Percentiles rank a stretch among this genome's conserved stretches.
Evolutionary conservation across 2,329 filamentous ascomycete species (phyloP).

Genomic region (Mycosphaerella sp.): DNA sequence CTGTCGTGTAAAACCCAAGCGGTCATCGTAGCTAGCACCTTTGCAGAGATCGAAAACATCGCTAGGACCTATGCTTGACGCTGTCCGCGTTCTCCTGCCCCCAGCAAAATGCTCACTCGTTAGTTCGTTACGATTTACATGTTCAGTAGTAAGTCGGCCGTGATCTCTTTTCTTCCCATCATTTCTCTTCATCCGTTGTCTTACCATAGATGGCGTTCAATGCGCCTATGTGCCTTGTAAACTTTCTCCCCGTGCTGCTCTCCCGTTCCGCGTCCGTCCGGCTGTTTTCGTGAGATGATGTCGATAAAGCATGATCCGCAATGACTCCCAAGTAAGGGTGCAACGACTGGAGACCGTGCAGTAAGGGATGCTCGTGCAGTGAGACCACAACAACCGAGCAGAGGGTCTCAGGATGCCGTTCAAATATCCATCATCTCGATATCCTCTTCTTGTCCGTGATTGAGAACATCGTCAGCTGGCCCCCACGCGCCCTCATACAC

Average conservation of each 20-base stretch:
- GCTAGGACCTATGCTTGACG: neutral
- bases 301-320: neutral
- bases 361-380: constrained; percentile 10
- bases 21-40: neutral
- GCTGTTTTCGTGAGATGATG: neutral
- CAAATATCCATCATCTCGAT: constrained; percentile 57
- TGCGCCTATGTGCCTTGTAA: neutral
- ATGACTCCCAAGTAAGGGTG: neutral
- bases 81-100: neutral
- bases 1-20: neutral
- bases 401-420: constrained; percentile 1
- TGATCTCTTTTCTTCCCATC: neutral
- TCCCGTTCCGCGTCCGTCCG: neutral
- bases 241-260: neutral
- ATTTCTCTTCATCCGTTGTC: neutral
- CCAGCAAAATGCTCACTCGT: constrained; percentile 1
- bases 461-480: constrained; percentile 60
- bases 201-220: neutral
- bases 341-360: neutral
- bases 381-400: neutral
- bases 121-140: constrained; percentile 4
- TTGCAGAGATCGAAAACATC: neutral
- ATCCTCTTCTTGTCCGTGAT: constrained; percentile 40
- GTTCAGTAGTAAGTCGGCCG: constrained; percentile 1
- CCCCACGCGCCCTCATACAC: constrained; percentile 97